Base-by-base conservation (phyloP, 2,329 filamentous ascomycete species). In the Fusarium nelsonii region DNA sequence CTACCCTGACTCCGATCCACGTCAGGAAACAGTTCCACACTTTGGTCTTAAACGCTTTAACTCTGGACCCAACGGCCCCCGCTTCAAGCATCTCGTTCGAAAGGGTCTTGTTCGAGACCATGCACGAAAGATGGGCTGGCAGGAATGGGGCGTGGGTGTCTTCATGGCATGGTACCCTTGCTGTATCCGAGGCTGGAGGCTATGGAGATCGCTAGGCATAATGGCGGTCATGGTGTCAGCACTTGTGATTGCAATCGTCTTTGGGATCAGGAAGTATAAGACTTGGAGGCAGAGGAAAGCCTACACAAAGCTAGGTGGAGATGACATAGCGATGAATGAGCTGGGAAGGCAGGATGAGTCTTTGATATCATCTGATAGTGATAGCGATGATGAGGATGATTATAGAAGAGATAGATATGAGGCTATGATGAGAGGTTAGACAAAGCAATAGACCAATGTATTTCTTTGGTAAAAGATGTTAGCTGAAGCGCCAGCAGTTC, bases 1-100 rank as follows among this genome's bases (percentile, higher is more conserved):
- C 7, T 80, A 77, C 28, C 75, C 70, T 0, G 73, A 78, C 23
- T 68, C 69, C 0, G 72, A 80, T n/a, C 70, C 78, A 2, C 74
- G 76, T n/a, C 78, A 80, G 56, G 62, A 71, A 48, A 75, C 67
- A 0, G 67, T 78, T 0, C 76, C 75, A 0, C 55, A 63, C 14
- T 79, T 80, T 14, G 77, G 77, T 4, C 58, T 80, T 4, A 77
- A 73, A 15, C 78, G 78, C 4, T 78, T 76, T 45, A 65, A 74
- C 16, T 69, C 74, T 5, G 78, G 78, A 0, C 78, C 78, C 0
- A 75, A 74, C 2, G 78, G 78, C 0, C 78, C 78, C 0, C 67
- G 70, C 0, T 60, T 70, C 34, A 80, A 80, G 48, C 75, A 77
- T 5, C 74, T 80, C 1, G 53, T 80, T 1, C 66, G 78, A 2